A percentile compares a stretch with the other conserved stretches of the same genome.
Conservation (phyloP, 2,329 filamentous ascomycete species). For the Pseudogymnoascus sp. region DNA sequence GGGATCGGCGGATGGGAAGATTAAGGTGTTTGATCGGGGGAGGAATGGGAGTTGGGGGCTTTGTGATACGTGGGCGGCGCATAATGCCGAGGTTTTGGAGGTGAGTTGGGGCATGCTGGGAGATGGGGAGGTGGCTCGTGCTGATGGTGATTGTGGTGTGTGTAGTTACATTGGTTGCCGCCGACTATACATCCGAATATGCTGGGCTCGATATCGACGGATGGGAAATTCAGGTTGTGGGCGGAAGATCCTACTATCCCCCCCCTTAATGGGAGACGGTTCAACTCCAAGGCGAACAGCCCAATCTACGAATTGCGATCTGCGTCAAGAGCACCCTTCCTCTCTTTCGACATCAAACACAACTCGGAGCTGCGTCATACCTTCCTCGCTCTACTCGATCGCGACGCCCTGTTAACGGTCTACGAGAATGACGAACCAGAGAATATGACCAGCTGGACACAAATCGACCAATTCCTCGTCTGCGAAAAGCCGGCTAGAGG, state of each 20-base stretch:
- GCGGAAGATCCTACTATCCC: conserved; percentile 78
- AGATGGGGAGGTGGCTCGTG: conserved; percentile 8
- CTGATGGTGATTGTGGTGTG: conserved; percentile 16
- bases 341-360: conserved; percentile 76
- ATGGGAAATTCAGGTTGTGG: conserved; percentile 88
- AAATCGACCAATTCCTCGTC: conserved; percentile 68
- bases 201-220: conserved; percentile 79
- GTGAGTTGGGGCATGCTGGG: conserved; percentile 38
- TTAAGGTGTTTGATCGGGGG: conserved; percentile 83
- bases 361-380: conserved; percentile 74
- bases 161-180: conserved; percentile 83
- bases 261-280: conserved; percentile 65
- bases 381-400: conserved; percentile 74
- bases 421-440: conserved; percentile 82
- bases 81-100: conserved; percentile 84
- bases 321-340: conserved; percentile 40
- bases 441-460: conserved; percentile 65
- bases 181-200: conserved; percentile 80
- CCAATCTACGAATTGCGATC: conserved; percentile 32
- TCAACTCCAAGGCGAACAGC: conserved; percentile 64
- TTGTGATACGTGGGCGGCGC: conserved; percentile 81
- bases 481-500: conserved; percentile 63
- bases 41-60: conserved; percentile 69
- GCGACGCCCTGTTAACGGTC: conserved; percentile 70
- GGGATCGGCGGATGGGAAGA: conserved; percentile 83